These are phyloP conservation scores for Apiotrichum mycotoxinovorans DNA, from an alignment of 1,284 basidiomycete species.

Conservation along the genomic window DNA sequence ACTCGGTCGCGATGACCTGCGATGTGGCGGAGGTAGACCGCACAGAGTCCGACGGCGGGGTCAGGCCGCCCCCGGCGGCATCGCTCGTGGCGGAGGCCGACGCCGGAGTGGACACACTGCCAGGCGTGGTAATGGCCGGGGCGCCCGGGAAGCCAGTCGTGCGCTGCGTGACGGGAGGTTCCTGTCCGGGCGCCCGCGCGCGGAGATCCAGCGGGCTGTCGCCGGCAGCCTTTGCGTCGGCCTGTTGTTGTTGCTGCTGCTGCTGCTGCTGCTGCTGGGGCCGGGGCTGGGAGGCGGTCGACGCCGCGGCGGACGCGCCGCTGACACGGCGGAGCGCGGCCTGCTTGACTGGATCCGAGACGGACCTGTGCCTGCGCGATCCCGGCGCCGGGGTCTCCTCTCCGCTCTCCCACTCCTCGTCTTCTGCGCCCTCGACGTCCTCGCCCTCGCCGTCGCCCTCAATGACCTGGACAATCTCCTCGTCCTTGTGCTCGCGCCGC, in stretches of 20 bases:
- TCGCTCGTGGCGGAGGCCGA: background rate
- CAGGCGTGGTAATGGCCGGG: background rate
- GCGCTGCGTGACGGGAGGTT: slow-evolving; percentile 10
- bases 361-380: background rate
- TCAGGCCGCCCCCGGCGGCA: background rate
- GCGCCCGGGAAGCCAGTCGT: slow-evolving; percentile 13
- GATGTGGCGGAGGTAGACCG: background rate
- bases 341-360: background rate
- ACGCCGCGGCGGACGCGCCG: background rate
- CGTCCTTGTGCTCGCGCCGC: background rate
- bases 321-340: background rate
- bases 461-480: slow-evolving; percentile 11
- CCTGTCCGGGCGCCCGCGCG: slow-evolving; percentile 1
- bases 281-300: too few relatives aligned
- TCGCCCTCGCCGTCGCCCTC: background rate
- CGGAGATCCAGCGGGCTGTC: background rate
- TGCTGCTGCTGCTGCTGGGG: background rate
- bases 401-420: slow-evolving; percentile 22
- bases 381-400: slow-evolving; percentile 14
- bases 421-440: background rate
- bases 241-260: too few relatives aligned
- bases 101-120: background rate
- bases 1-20: background rate
- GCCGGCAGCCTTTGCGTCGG: too few relatives aligned
- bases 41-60: background rate